Evolutionary conservation across 345 rosid species (phyloP), one percentile per base, ranked within the genome.

Genomic region (Bruguiera gymnorhiza): DNA sequence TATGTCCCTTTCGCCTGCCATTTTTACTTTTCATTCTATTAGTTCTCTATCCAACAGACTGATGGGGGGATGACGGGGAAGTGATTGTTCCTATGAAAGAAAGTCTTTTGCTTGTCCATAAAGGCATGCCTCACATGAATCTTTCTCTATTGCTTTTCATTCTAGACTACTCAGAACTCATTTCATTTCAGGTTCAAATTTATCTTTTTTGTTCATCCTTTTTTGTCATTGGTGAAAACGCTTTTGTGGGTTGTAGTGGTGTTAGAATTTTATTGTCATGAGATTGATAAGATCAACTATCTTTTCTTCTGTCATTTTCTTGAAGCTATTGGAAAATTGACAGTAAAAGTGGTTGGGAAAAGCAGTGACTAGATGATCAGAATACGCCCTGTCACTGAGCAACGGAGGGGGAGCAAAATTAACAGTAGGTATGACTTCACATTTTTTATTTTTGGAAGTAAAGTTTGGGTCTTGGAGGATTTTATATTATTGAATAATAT

Each of bases 311-410:
- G 23, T 50, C 34, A 19, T 8, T 15, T 24, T 23, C 6, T 50
- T 37, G 36, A 16, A 39, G 37, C 68, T 72, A 6, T 83, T 84
- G 96, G 78, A 27, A 93, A 88, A 56, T 69, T 90, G 78, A 84
- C 81, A 59, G 87, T 88, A 63, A 86, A 83, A 76, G 83, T 85
- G 67, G 93, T 86, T 8, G 87, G 82, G 19, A 88, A 83, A 83
- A 85, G 81, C 74, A 75, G 81, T 57, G 97, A 92, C 16, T 90
- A 88, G 84, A 89, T 85, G 78, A 83, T 87, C 21, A 86, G 62
- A 96, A 96, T 4, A 79, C 99, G 92, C 81, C 92, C 98, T 53
- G 95, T 98, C 6, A 92, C 97, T 1, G 98, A 96, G 80, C 98
- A 96, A 80, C 86, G 97, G 24, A 73, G 98, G 68, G 85, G 99